phyloP scores from a whole-genome alignment of 768 basidiomycete species.

The Podaxis carcinomalis region DNA sequence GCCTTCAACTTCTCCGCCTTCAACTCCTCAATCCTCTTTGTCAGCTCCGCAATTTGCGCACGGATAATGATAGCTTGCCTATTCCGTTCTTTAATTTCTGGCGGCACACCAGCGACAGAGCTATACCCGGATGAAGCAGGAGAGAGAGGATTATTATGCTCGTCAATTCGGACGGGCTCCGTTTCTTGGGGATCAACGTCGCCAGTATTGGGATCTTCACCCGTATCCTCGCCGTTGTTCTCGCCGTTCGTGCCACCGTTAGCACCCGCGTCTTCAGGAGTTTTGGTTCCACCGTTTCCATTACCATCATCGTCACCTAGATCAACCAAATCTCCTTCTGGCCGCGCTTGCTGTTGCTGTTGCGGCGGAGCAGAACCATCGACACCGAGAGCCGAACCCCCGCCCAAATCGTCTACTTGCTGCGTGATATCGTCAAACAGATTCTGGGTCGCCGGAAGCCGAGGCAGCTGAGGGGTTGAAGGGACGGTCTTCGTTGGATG shows the following conservation, averaged over 20 bases:
- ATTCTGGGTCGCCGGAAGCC: neutral
- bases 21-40: slow-evolving; percentile 13
- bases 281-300: neutral
- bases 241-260: neutral
- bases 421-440: neutral
- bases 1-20: slow-evolving; percentile 17
- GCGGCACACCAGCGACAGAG: slow-evolving; percentile 2
- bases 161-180: neutral
- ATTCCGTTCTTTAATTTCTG: slow-evolving; percentile 6
- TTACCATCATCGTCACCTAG: neutral
- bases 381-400: neutral
- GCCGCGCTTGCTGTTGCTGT: neutral
- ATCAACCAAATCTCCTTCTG: neutral
- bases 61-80: slow-evolving; percentile 11
- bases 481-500: neutral
- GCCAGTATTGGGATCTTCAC: neutral
- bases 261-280: neutral
- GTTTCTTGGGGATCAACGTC: neutral
- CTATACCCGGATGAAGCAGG: neutral
- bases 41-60: slow-evolving; percentile 13
- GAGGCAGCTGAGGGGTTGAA: neutral
- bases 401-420: neutral
- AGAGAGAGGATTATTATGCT: slow-evolving; percentile 2
- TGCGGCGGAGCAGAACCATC: neutral
- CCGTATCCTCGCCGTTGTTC: neutral